Conservation (phyloP, 1,284 basidiomycete genomes). For the Cutaneotrichosporon mucoides region DNA sequence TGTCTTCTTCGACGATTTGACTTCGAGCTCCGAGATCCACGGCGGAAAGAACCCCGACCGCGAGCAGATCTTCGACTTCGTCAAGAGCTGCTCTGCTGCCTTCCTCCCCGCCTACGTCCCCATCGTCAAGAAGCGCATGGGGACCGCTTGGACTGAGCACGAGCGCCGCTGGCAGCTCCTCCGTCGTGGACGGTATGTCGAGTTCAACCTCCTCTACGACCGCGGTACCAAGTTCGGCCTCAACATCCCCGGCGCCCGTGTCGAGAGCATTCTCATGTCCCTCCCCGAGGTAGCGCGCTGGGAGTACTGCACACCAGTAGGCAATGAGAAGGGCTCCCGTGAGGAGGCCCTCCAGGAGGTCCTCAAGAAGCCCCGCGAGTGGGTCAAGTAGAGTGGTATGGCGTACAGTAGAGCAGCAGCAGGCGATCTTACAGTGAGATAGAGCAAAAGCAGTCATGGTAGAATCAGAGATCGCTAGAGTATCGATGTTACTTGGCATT, state of each 20-base stretch:
- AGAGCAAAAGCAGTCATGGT: too few relatives aligned
- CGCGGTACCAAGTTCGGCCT: conserved; percentile 68
- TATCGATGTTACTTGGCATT: too few relatives aligned
- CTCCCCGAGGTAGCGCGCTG: conserved; percentile 84
- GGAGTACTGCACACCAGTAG: conserved; percentile 87
- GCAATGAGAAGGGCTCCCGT: conserved; percentile 62
- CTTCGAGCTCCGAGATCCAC: conserved; percentile 40
- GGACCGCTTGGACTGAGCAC: conserved; percentile 59
- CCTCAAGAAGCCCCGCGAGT: conserved; percentile 66
- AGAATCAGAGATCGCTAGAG: too few relatives aligned
- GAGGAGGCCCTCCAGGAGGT: conserved; percentile 68
- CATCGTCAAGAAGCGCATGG: conserved; percentile 61
- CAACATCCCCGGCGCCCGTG: conserved; percentile 81
- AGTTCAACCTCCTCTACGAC: conserved; percentile 91
- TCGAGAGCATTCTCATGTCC: conserved; percentile 89
- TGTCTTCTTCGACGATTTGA: conserved; percentile 91
- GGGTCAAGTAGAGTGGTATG: conserved; percentile 51
- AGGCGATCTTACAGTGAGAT: too few relatives aligned
- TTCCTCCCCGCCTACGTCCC: conserved; percentile 88
- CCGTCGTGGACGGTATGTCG: conserved; percentile 82
- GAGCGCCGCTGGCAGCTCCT: conserved; percentile 83
- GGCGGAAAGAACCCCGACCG: conserved; percentile 44
- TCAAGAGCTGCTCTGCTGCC: conserved; percentile 65
- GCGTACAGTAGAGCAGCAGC: not conserved
- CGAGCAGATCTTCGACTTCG: conserved; percentile 66